Base-by-base conservation (phyloP, 371 early-diverging fungal species). In the Circinella umbellata region DNA sequence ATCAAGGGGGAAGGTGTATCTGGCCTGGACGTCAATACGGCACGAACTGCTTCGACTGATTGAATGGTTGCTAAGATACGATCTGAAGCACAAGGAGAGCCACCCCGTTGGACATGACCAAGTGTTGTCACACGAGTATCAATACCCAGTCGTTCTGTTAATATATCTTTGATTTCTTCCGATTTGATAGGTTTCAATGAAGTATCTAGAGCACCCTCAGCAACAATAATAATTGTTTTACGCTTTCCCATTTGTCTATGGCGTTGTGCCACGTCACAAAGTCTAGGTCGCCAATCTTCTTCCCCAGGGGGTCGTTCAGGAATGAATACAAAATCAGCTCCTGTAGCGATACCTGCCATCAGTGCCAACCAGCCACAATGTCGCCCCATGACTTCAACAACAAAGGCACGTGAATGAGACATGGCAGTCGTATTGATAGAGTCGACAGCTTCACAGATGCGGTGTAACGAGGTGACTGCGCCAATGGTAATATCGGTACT, bases 351-450 rank as follows among this genome's bases (percentile, higher is more conserved):
- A 8, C 94, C 97, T 8, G 98, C 95, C 93, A 95, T 96, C 38
- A 99, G 84, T 11, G 97, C 96, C n/a, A 99, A 85, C 99, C 99
- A 99, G 9, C 99, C 99, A 79, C 99, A 99, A 76, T 97, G 94
- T 62, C 99, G 90, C 3, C 99, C 99, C 99, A 99, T 99, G 15
- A 99, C 99, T 80, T 99, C 99, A 51, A 99, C 91, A 1, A 99
- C 98, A 80, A 99, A 99, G 3, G 98, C 98, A 65, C 99, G 93
- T 62, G 94, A 92, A 80, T 99, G 99, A 61, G 98, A 98, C 37
- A 90, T 84, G 38, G 99, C 99, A 4, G 99, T 99, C 60, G 96
- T 94, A 47, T 92, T 88, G 49, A 99, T 90, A 4, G 95, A 91
- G 76, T 99, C 99, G 7, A 99, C 92, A 37, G 93, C 83, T 79